Base-by-base conservation (phyloP, 2,329 filamentous ascomycete species). In the Fusarium torreyae region DNA sequence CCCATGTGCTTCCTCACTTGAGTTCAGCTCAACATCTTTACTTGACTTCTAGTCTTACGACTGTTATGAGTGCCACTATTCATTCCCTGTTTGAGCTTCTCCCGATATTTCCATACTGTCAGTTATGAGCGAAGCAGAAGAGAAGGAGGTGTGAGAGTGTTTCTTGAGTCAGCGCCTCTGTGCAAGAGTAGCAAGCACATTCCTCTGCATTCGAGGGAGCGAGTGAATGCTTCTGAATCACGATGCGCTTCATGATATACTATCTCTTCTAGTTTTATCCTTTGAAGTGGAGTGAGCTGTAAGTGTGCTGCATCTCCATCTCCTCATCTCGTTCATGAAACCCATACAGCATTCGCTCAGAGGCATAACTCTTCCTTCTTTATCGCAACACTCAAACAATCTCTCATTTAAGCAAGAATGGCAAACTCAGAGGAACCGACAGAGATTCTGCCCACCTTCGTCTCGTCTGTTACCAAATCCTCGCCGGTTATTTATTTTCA, bases 401-500 rank as follows among this genome's bases (percentile, higher is more conserved):
- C 53, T 33, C 13, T 24, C 20, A 10, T 22, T 24, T 24, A 49
- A 28, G 11, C 39, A 33, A 45, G 14, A 22, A 72, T 61, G 45
- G 55, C 71, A 14, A 46, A 49, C 42, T 50, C 38, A 1, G 51
- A 55, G 31, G 66, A 72, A 31, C 31, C 50, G 6, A 31, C 45
- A 18, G 39, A 51, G 24, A 31, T 45, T 5, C 61, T 63, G 2
- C 68, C 72, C 1, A 60, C 53, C 2, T 78, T 79, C 39, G 57
- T 77, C 36, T 54, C 61, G 1, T 52, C 58, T 2, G 77, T 77
- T 38, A 59, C 38, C 18, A 46, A 49, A 8, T 9, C 70, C 0
- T 45, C 58, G 2, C 70, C 72, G 0, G 50, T 62, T 2, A 69
- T 78, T 8, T 80, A 76, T 60, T 81, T 81, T 33, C 69, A 75